These are phyloP conservation scores for Coemansia biformis DNA, from an alignment of 192 early-diverging fungal genomes.

Conservation along the genomic window DNA sequence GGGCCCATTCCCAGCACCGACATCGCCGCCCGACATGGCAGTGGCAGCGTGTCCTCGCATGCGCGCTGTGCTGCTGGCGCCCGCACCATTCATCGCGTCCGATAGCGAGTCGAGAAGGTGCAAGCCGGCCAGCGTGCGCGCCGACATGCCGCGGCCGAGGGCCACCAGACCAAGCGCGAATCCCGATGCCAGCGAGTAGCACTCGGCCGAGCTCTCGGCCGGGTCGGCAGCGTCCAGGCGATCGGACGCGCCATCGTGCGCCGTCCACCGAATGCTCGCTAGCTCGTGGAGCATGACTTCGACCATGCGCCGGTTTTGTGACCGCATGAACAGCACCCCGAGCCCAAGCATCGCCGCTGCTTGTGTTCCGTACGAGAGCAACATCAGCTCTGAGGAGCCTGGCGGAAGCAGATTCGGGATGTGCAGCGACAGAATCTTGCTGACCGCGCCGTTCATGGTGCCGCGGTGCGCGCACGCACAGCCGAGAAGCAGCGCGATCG, in stretches of 20 bases:
- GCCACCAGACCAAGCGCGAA: slow-evolving; percentile 80
- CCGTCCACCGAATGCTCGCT: slow-evolving; percentile 3
- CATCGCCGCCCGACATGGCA: no score
- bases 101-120: slow-evolving; percentile 55
- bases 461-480: slow-evolving; percentile 65
- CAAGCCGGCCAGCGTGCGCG: slow-evolving; percentile 53
- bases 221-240: slow-evolving; percentile 26
- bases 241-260: slow-evolving; percentile 2
- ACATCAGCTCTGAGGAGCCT: slow-evolving; percentile 55
- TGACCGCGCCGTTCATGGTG: slow-evolving; percentile 57
- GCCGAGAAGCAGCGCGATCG: slow-evolving; percentile 73
- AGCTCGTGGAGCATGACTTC: slow-evolving; percentile 70
- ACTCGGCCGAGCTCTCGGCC: slow-evolving; percentile 54
- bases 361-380: slow-evolving; percentile 59
- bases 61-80: background rate
- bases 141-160: slow-evolving; percentile 58
- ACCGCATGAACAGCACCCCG: slow-evolving; percentile 69
- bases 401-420: slow-evolving; percentile 65
- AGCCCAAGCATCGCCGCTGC: slow-evolving; percentile 69
- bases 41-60: background rate
- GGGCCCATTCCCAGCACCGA: no score
- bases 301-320: slow-evolving; percentile 63
- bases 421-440: slow-evolving; percentile 69
- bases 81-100: slow-evolving; percentile 27
- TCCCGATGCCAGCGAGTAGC: slow-evolving; percentile 73